These are phyloP conservation scores for Imleria badia DNA, from an alignment of 768 basidiomycete genomes.

Conservation along the genomic window DNA sequence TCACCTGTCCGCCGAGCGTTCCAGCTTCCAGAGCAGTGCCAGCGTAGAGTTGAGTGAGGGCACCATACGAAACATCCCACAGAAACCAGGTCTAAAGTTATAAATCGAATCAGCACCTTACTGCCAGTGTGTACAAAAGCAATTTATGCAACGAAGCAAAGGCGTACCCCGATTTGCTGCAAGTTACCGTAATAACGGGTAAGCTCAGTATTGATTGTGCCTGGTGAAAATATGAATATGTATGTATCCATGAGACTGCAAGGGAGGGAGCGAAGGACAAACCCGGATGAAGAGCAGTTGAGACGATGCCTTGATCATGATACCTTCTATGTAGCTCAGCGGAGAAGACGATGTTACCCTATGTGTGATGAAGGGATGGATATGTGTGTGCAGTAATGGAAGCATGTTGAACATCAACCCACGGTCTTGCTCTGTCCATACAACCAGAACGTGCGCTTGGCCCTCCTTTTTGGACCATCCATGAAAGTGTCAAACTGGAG, in stretches of 20 bases:
- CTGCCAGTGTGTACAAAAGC: too few species aligned
- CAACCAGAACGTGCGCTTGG: constrained; percentile 11
- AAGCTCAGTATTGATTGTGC: constrained; percentile 1
- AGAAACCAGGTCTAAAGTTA: not conserved
- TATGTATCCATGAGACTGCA: not conserved
- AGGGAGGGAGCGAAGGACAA: not conserved
- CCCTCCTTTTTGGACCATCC: constrained; percentile 37
- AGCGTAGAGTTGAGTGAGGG: constrained; percentile 10
- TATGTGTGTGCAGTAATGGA: too few species aligned
- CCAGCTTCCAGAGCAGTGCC: constrained; percentile 6
- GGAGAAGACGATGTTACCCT: constrained; percentile 47
- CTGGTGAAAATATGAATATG: too few species aligned
- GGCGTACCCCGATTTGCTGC: constrained; percentile 1
- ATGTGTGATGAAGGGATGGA: not conserved
- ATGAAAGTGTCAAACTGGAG: constrained; percentile 41
- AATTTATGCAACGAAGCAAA: too few species aligned
- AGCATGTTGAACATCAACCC: not conserved
- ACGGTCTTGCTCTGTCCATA: constrained; percentile 32
- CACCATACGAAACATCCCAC: constrained; percentile 2
- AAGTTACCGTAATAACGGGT: not conserved
- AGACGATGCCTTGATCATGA: constrained; percentile 45
- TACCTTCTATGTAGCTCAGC: constrained; percentile 47
- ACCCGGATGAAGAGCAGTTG: constrained; percentile 46
- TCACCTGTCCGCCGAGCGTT: constrained; percentile 6
- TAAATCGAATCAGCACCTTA: not conserved